Evolutionary conservation across 2,329 filamentous ascomycete species (phyloP), one percentile per base, ranked within the genome.

Genomic region (Penicillium italicum): DNA sequence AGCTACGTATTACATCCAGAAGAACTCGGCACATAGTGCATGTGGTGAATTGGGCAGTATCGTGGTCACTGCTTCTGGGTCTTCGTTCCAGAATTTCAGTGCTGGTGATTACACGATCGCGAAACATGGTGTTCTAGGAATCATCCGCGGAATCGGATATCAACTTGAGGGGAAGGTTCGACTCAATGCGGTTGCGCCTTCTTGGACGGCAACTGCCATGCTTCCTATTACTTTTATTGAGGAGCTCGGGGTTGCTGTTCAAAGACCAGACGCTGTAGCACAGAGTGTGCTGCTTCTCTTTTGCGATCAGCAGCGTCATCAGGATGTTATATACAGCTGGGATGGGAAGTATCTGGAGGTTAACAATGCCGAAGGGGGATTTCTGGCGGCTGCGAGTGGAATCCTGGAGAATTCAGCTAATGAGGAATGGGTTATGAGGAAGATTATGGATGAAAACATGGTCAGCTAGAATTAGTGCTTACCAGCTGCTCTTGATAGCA

Each of bases 61-160:
- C 26, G 80, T 84, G 16, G 72, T 84, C 42, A 81, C 76, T 44
- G 77, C 76, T 3, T 85, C 83, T 0, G 74, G 72, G 5, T 79
- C 80, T 0, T 76, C 74, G 2, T 71, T 84, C 9, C 80, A 82
- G 53, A 78, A 76, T 1, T 74, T 84, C 47, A 74, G 78, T 18
- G 74, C 74, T 2, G 71, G 75, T 0, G 82, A 85, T 62, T 85
- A 85, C 55, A 64, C 78, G 1, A 76, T 78, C 1, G 71, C 81
- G 28, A 85, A 85, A 56, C 79, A 84, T 52, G 83, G 76, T 22
- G 77, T 83, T 0, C 58, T 85, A 0, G 82, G 83, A 2, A 77
- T 82, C 52, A 74, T 80, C 22, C 76, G 82, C 28, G 77, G 79
- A 3, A 68, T 82, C 10, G 66, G 75, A 1, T 67, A 70, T 3